Evolutionary conservation across 371 early-diverging fungal genomes (phyloP), one percentile per base, ranked within the genome.

Genomic region (Syncephalastrum contaminatum): DNA sequence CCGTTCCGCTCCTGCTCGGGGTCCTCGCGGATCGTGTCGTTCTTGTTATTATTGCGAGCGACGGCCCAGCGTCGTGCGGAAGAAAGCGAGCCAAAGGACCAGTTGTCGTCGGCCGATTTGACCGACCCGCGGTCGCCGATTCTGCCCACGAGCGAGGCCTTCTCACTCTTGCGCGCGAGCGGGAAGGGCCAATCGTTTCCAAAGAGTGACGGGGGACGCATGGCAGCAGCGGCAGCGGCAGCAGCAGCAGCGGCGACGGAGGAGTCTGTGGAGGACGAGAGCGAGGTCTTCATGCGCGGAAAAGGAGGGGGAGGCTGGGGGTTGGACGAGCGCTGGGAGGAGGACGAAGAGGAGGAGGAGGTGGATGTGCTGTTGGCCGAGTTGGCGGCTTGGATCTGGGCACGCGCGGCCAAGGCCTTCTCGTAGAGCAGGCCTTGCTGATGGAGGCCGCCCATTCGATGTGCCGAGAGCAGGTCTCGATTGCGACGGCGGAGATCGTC

Each of bases 121-220:
- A 19, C 15, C 41, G 53, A 22, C 41, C 36, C 56, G 19, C 54
- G 53, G 42, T 57, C 57, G 39, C 57, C 63, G 45, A 62, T 62
- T n/a, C 63, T 47, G 16, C 58, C 63, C n/a, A 52, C 49, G 42
- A 49, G 39, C 12, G 36, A 30, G 0, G 53, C 56, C 48, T 62
- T 60, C n/a, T 60, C 60, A 14, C 27, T 52, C 27, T 40, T 53
- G 21, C 58, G 63, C 20, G 48, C 58, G 22, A 68, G 57, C 42
- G 63, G 75, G 43, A 71, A 75, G 6, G 75, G 75, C 75, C 75
- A 74, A 41, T 74, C 70, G 18, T 57, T 55, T 3, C 51, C 55
- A 68, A 60, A 50, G 36, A 63, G 44, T 3, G 57, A 49, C 1
- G 50, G 16, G 19, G 36, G 49, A 1, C 27, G 19, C n/a, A 18